These are phyloP conservation scores for Globisporangium lucens DNA, from an alignment of 352 stramenopile genomes.

Conservation along the genomic window DNA sequence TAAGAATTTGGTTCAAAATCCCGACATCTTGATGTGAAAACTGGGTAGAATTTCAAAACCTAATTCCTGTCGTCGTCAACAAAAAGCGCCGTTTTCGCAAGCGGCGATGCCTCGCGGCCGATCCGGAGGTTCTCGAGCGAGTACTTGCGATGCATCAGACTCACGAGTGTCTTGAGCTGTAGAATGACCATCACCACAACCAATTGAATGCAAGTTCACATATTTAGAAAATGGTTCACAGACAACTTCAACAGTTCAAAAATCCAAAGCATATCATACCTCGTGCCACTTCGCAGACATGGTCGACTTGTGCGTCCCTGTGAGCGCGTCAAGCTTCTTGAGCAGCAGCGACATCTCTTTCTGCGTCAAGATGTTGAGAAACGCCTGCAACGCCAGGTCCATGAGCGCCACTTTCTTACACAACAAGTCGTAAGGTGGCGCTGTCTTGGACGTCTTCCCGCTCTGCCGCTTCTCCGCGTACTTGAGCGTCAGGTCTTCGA, in stretches of 20 bases:
- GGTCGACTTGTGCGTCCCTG: constrained; percentile 70
- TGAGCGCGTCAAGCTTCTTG: constrained; percentile 64
- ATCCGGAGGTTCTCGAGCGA: constrained; percentile 75
- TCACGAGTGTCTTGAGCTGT: constrained; percentile 79
- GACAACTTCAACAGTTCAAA: not conserved
- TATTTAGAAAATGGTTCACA: not conserved
- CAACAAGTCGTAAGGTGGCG: constrained; percentile 62
- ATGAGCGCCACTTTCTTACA: constrained; percentile 85
- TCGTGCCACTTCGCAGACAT: constrained; percentile 85
- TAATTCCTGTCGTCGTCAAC: constrained; percentile 25
- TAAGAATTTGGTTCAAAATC: not conserved
- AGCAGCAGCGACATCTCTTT: constrained; percentile 72
- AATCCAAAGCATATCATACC: constrained; percentile 19
- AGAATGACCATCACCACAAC: not conserved
- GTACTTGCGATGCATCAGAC: constrained; percentile 84
- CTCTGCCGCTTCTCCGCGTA: constrained; percentile 57
- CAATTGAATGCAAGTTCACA: not conserved
- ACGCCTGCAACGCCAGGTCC: constrained; percentile 76
- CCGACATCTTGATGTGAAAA: not conserved
- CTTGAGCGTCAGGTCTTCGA: constrained; percentile 72
- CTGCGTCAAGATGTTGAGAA: constrained; percentile 68
- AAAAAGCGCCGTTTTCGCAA: constrained; percentile 46
- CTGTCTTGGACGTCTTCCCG: constrained; percentile 28
- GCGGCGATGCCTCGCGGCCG: constrained; percentile 36
- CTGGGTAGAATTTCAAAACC: constrained; percentile 1